phyloP scores from a whole-genome alignment of 306 rosid species.

The Cucumis sativus region Cucumber_9930_V3 NC_026661.2:21992501-21993000 shows the following conservation, averaged over 20 bases:
- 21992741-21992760: background rate
- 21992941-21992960: no score
- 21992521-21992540: conserved; percentile 42
- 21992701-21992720: background rate
- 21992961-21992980: no score
- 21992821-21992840: no score
- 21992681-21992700: background rate
- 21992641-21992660: conserved; percentile 19
- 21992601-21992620: background rate
- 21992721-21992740: background rate
- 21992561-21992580: conserved; percentile 34
- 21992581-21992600: background rate
- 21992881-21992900: no score
- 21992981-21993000: no score
- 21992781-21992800: no score
- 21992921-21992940: no score
- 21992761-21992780: background rate
- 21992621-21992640: conserved; percentile 5
- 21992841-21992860: no score
- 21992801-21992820: no score
- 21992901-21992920: no score
- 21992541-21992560: conserved; percentile 57
- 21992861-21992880: no score
- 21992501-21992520: conserved; percentile 22
- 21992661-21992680: conserved; percentile 6